Percentiles rank a stretch among this genome's conserved stretches.
Conservation (phyloP, 768 basidiomycete genomes). For the Termitomyces sp. region DNA sequence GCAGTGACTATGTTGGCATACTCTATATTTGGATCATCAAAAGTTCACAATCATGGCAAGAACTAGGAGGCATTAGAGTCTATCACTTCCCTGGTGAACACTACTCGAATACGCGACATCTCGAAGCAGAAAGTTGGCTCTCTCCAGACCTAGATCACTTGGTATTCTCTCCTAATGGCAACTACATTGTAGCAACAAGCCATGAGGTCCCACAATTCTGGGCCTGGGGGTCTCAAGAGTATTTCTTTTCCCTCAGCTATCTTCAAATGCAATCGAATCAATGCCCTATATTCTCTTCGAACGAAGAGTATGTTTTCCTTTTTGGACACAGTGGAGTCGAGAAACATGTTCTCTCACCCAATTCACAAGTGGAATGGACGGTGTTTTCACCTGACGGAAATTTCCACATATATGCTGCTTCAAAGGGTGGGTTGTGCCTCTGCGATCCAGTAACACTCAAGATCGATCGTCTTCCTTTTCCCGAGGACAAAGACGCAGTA, state of each 20-base stretch:
- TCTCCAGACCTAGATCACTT: neutral
- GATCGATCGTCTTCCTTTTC: neutral
- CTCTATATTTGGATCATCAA: neutral
- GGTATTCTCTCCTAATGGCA: neutral
- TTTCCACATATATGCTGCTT: neutral
- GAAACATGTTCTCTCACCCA: neutral
- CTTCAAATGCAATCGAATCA: neutral
- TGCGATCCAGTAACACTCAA: neutral
- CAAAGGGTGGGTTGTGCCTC: neutral
- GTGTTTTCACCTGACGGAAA: neutral
- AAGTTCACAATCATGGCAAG: neutral
- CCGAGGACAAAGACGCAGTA: neutral
- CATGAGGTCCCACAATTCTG: neutral
- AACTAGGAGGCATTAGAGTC: neutral
- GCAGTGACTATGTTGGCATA: neutral
- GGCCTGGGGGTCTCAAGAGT: neutral
- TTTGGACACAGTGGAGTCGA: neutral
- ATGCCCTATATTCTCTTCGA: neutral
- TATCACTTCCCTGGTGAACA: neutral
- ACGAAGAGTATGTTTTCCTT: neutral
- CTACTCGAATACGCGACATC: neutral
- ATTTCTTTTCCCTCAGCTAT: neutral
- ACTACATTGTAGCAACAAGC: neutral
- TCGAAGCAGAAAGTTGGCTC: too few species aligned
- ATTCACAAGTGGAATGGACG: neutral